Evolutionary conservation across 2,329 filamentous ascomycete species (phyloP).

Genomic region (Colletotrichum gigasporum): DNA sequence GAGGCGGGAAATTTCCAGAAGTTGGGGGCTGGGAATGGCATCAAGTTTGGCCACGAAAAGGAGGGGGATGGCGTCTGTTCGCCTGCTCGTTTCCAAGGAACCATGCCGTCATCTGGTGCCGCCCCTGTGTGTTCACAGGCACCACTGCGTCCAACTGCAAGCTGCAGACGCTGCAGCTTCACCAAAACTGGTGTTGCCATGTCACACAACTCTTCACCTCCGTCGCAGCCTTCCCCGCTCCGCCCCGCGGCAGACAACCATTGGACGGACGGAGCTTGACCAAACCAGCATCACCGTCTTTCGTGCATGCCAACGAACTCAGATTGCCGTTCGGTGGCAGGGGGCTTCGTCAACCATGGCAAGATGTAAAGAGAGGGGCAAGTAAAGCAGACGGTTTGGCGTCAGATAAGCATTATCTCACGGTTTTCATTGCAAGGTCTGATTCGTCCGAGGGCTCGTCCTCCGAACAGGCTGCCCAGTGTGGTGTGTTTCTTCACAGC

Average conservation of each 20-base stretch:
- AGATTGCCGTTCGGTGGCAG: slow-evolving; percentile 11
- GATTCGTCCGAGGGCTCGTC: not conserved
- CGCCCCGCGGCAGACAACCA: slow-evolving; percentile 22
- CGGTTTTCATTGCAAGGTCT: not conserved
- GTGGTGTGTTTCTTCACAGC: not conserved
- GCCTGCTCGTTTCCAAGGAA: not conserved
- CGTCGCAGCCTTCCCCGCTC: slow-evolving; percentile 29
- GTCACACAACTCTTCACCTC: slow-evolving; percentile 22
- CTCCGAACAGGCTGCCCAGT: not conserved
- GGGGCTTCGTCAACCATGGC: slow-evolving; percentile 1
- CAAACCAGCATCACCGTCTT: slow-evolving; percentile 6
- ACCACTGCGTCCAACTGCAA: slow-evolving; percentile 19
- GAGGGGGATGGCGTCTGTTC: not conserved
- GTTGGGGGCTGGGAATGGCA: slow-evolving; percentile 16
- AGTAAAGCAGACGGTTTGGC: not conserved
- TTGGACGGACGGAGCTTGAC: slow-evolving; percentile 11
- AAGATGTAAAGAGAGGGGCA: not conserved
- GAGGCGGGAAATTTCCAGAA: slow-evolving; percentile 15
- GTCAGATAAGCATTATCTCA: slow-evolving; percentile 10
- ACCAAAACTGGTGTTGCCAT: slow-evolving; percentile 20
- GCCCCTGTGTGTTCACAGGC: slow-evolving; percentile 16
- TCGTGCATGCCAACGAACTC: slow-evolving; percentile 12
- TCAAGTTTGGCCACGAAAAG: slow-evolving; percentile 10
- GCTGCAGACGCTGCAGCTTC: slow-evolving; percentile 24
- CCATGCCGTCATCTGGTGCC: slow-evolving; percentile 26